Percentiles rank a stretch among this genome's conserved stretches.
Evolutionary conservation across 2,329 filamentous ascomycete species (phyloP).

Genomic region (Exophiala sideris): DNA sequence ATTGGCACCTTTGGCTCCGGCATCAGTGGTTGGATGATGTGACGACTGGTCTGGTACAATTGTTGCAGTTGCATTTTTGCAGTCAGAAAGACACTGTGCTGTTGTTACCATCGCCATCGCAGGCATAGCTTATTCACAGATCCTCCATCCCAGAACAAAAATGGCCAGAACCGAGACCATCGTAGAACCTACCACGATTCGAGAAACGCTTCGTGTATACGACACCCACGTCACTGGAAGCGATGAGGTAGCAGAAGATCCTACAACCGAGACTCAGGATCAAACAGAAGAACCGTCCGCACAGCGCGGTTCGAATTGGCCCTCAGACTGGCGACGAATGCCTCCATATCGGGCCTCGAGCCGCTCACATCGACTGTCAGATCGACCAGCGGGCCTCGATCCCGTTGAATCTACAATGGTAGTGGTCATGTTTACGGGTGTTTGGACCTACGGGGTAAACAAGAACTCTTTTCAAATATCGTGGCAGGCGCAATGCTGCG

Average conservation of each 20-base stretch:
- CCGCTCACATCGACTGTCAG: constrained; percentile 39
- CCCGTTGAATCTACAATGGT: constrained; percentile 47
- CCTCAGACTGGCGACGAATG: constrained; percentile 45
- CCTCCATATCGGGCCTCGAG: constrained; percentile 49
- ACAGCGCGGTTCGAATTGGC: constrained; percentile 42
- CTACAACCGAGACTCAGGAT: neutral
- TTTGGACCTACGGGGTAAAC: constrained; percentile 45
- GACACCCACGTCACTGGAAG: constrained; percentile 14
- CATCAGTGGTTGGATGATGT: too few species aligned
- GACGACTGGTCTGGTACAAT: too few species aligned
- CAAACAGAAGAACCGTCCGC: constrained; percentile 11
- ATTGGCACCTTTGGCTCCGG: too few species aligned
- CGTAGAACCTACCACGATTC: constrained; percentile 9
- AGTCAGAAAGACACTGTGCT: neutral
- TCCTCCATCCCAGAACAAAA: constrained; percentile 12
- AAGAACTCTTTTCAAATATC: neutral
- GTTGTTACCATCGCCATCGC: neutral
- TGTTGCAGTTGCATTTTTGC: too few species aligned
- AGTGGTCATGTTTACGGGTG: constrained; percentile 49
- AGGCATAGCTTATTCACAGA: neutral
- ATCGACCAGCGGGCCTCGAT: constrained; percentile 46
- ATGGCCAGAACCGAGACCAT: constrained; percentile 9
- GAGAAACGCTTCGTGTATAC: constrained; percentile 12
- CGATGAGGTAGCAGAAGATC: constrained; percentile 1
- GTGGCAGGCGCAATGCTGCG: neutral